Evolutionary conservation across 108 stramenopile species (phyloP), one percentile per base, ranked within the genome.

Genomic region (Nannochloropsis oceanica): DNA sequence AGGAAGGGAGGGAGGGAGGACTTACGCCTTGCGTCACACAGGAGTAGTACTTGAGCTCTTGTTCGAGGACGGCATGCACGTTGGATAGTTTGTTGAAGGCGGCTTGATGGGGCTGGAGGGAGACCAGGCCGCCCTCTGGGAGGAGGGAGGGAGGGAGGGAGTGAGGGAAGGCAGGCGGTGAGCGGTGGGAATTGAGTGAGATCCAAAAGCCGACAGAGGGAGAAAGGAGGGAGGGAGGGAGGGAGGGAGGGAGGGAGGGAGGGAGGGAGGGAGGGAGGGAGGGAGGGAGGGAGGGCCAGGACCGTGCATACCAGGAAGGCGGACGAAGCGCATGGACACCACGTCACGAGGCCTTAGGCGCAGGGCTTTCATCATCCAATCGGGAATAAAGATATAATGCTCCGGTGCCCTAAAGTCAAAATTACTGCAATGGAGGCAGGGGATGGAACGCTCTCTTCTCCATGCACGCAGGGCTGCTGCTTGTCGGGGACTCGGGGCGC

Each of bases 361-460:
- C 42, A 87, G 25, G 42, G 80, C 44, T 46, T 87, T 87, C 84
- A 87, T 84, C 87, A 87, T 87, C 87, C 87, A 87, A 50, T 87
- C 84, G 1, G 87, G 87, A 12, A 84, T 34, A 42, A 87, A 87
- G 8, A 87, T 50, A 27, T 84, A 87, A 11, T 84, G 79, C 80
- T 87, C 87, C n/a, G 87, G 87, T 44, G 87, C 84, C n/a, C 86
- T 44, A 13, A 80, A 80, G 42, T 87, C 86, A 43, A 87, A 83
- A n/a, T 73, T 82, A 27, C 50, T 73, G 80, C 86, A 87, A n/a
- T n/a, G n/a, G n/a, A n/a, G n/a, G n/a, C n/a, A n/a, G n/a, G n/a
- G n/a, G n/a, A n/a, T n/a, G n/a, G n/a, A n/a, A n/a, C n/a, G n/a
- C n/a, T n/a, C n/a, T n/a, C n/a, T n/a, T n/a, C n/a, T n/a, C n/a